Evolutionary conservation across 192 early-diverging fungal species (phyloP), one percentile per base, ranked within the genome.

Genomic region (Coemansia sp.): DNA sequence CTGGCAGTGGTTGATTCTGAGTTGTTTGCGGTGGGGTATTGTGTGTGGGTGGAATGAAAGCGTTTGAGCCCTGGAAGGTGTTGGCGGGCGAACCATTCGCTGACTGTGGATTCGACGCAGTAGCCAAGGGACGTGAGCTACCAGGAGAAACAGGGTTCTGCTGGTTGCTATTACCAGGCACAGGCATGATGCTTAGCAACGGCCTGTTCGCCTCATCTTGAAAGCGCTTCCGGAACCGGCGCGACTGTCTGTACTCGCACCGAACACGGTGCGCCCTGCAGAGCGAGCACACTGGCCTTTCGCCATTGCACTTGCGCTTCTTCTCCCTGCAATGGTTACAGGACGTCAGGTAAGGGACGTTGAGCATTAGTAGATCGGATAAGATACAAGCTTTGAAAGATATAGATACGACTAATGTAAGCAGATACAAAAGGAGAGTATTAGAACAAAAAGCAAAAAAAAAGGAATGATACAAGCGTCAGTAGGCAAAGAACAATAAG

Each of bases 301-400:
- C 70, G 48, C 77, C 73, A 49, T 75, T 69, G 74, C 82, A 84
- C 70, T 79, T 79, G 73, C 75, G 73, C 67, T 84, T 84, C 63
- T 79, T 79, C 43, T 75, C 68, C 31, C 82, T 40, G 73, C 82
- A 84, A 43, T 75, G 70, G 66, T 84, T 74, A 49, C 82, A 84
- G 33, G 82, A 76, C 23, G 70, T 82, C 18, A 82, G 61, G 16
- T 65, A 72, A 0, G 70, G 79, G 13, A 82, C 35, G 21, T 64
- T 72, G 42, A 70, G 64, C 77, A 79, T 79, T 37, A 31, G 33
- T 55, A 40, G 18, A 49, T 12, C 40, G 61, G 20, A 33, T 20
- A n/a, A 29, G 30, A 56, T n/a, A n/a, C n/a, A n/a, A n/a, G 40
- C 10, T 42, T 13, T 2, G 40, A 42, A 42, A 42, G 40, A 42